These are phyloP conservation scores for Panicum miliaceum DNA, from an alignment of 176 grass and related monocot species.

Conservation along the genomic window DNA sequence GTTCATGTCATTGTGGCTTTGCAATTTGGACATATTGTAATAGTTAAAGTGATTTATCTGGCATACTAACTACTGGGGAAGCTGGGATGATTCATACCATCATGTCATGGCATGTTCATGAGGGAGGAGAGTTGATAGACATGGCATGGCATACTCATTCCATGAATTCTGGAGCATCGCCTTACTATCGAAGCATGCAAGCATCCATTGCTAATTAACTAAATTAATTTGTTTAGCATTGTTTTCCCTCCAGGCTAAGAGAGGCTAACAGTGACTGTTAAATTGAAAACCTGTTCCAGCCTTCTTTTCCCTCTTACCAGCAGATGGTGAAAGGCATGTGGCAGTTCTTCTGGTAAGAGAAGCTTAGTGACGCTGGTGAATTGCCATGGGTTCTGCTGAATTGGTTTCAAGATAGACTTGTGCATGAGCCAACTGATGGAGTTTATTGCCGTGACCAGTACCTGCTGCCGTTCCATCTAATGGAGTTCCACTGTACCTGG, in stretches of 20 bases:
- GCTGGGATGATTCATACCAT: slow-evolving; percentile 53
- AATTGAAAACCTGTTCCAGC: slow-evolving; percentile 24
- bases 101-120: slow-evolving; percentile 77
- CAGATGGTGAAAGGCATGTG: slow-evolving; percentile 20
- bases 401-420: not conserved
- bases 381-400: slow-evolving; percentile 10
- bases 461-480: not conserved
- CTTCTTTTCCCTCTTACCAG: not conserved
- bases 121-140: slow-evolving; percentile 46
- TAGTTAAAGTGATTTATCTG: slow-evolving; percentile 29
- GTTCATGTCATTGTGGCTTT: slow-evolving; percentile 47
- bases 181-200: slow-evolving; percentile 40
- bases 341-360: slow-evolving; percentile 15
- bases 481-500: not conserved
- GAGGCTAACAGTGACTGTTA: slow-evolving; percentile 35
- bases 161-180: slow-evolving; percentile 42
- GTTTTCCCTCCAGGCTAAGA: slow-evolving; percentile 35
- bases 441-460: not conserved
- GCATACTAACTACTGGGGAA: slow-evolving; percentile 31
- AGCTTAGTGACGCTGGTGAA: slow-evolving; percentile 16
- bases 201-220: slow-evolving; percentile 37
- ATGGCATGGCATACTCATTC: slow-evolving; percentile 69
- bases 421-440: not conserved
- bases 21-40: slow-evolving; percentile 54
- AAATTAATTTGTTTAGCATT: slow-evolving; percentile 13